Base-by-base conservation (phyloP, 768 basidiomycete species). In the Xerocomellus chrysenteron region DNA sequence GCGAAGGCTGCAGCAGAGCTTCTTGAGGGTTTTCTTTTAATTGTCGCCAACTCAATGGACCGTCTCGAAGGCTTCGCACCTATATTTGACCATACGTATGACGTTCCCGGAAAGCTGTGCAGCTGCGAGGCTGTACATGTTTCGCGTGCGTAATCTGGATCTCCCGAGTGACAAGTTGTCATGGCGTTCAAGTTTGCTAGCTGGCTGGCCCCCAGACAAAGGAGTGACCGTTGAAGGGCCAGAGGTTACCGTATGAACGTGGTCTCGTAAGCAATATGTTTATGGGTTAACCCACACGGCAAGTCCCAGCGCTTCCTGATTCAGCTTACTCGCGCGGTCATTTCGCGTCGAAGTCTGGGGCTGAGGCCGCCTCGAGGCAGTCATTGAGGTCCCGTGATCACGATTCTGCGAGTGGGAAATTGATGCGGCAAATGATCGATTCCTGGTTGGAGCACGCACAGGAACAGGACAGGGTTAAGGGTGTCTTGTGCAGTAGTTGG, bases 301-400 rank as follows among this genome's bases (percentile, higher is more conserved):
- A 59, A 49, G 47, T 49, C 16, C 56, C 60, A 58, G 45, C 12
- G 32, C 33, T 58, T 42, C 63, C 60, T 39, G 55, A 63, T 59
- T 32, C 16, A 39, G 60, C 2, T 4, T 2, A 44, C 48, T 68
- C 67, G 54, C 67, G 69, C 68, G 68, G 66, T 69, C 68, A 69
- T 69, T 58, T 68, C 68, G 68, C 63, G 62, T 52, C 42, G 32
- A 51, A 62, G 52, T 58, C 47, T 55, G 56, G 59, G 28, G 56
- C 55, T 50, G 50, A 57, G 58, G 55, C 52, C 46, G 68, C 68
- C 68, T 69, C 69, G 67, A 69, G 68, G 68, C 68, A 52, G 51
- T 13, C 10, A 39, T 39, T 39, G 49, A 57, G 48, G 66, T 66
- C 68, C 62, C 64, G 66, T 69, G 68, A 70, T 55, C 50, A 41